Conservation (phyloP, 805 yeast species). For the Hanseniaspora singularis region DNA sequence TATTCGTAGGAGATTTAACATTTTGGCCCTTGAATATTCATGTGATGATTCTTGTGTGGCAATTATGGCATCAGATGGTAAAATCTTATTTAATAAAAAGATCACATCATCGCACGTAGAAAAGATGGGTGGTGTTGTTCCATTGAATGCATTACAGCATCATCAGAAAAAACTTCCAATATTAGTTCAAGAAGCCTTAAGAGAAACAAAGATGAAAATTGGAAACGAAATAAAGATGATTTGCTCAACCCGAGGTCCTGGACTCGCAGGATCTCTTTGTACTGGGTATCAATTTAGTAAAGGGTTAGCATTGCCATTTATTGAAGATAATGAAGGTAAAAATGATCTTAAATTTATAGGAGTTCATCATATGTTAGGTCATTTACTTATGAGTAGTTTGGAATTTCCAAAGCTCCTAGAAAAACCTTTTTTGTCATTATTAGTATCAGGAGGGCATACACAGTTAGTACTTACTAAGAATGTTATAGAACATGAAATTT, state of each 20-base stretch:
- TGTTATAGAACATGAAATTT: constrained; percentile 53
- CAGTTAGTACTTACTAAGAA: constrained; percentile 61
- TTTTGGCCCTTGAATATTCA: constrained; percentile 80
- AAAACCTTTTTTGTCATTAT: constrained; percentile 61
- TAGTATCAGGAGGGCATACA: constrained; percentile 93
- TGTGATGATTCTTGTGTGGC: constrained; percentile 95
- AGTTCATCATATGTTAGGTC: constrained; percentile 95
- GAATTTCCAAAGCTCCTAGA: constrained; percentile 30
- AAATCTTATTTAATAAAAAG: constrained; percentile 44
- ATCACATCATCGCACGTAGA: constrained; percentile 50
- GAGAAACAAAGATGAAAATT: constrained; percentile 16
- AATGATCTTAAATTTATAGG: constrained; percentile 43
- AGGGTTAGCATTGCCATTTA: constrained; percentile 47
- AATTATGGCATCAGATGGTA: constrained; percentile 37
- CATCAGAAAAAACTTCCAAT: constrained; percentile 52
- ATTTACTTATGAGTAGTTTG: constrained; percentile 56
- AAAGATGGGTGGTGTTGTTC: constrained; percentile 71
- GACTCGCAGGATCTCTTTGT: constrained; percentile 81
- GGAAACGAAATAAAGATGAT: constrained; percentile 49
- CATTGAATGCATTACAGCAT: constrained; percentile 69
- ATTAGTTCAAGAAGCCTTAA: constrained; percentile 38
- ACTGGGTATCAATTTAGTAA: constrained; percentile 76
- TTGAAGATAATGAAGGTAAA: constrained; percentile 50
- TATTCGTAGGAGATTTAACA: constrained; percentile 40
- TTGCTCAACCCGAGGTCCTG: constrained; percentile 92